Evolutionary conservation across 208 protist species (phyloP).

Genomic region (Wallacemonas sp.): DNA sequence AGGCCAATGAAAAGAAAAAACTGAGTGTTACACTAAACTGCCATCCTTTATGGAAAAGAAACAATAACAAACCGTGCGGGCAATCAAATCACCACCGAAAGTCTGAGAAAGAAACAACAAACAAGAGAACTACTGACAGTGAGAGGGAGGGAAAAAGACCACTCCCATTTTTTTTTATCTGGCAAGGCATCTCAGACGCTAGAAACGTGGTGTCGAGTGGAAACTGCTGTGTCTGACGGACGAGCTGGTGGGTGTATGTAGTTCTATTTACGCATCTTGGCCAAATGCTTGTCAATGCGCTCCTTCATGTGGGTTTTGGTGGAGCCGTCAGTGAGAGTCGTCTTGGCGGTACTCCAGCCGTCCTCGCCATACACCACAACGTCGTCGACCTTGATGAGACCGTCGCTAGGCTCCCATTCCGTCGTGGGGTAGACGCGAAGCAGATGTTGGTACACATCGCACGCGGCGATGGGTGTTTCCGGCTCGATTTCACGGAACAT

Average conservation of each 20-base stretch:
- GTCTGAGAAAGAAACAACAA: no score
- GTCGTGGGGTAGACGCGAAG: conserved; percentile 78
- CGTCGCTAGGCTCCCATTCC: conserved; percentile 71
- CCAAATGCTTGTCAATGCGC: conserved; percentile 65
- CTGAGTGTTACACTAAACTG: neutral
- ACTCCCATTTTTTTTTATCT: no score
- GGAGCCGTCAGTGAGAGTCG: conserved; percentile 47
- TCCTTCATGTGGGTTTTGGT: conserved; percentile 49
- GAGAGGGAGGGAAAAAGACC: no score
- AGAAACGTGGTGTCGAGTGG: no score
- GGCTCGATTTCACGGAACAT: conserved; percentile 44
- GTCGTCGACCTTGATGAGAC: conserved; percentile 68
- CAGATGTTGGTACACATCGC: conserved; percentile 64
- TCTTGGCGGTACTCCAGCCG: conserved; percentile 65
- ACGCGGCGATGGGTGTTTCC: conserved; percentile 69
- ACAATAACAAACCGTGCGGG: no score
- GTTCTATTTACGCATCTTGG: conserved; percentile 45
- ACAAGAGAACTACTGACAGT: no score
- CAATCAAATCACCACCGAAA: no score
- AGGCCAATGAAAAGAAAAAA: conserved; percentile 16
- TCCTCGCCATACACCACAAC: conserved; percentile 75
- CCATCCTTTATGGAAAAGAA: neutral
- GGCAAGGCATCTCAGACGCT: no score
- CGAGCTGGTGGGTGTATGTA: neutral
- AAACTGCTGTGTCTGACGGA: no score